Evolutionary conservation across 108 stramenopile genomes (phyloP), one percentile per base, ranked within the genome.

Genomic region (Aurantiochytrium sp.): DNA sequence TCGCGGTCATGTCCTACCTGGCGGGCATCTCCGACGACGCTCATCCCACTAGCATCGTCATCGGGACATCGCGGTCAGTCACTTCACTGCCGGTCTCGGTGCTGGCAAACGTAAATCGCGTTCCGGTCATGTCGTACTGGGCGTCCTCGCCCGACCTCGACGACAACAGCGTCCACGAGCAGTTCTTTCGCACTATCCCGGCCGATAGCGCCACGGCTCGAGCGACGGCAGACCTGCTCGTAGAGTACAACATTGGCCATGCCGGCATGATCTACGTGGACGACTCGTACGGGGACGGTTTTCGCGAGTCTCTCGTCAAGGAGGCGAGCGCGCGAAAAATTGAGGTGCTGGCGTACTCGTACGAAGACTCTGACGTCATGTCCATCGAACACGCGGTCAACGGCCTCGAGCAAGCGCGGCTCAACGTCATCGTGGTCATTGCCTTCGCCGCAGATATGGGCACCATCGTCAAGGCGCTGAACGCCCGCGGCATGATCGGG

Each of bases 81-180:
- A 48, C 42, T 12, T 48, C 73, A 24, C 39, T 81, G 36, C 73
- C 73, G 6, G 24, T 81, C 12, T 81, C 73, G 17, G 45, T 81
- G 6, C 24, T 81, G 39, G 39, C 73, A 6, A 48, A 41, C 45
- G 73, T 48, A 1, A 81, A 81, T 24, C n/a, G 30, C 3, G 1
- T 81, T 12, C 73, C 73, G 0, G 27, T 48, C 27, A 81, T 81
- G 8, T 81, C 73, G 21, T 81, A 81, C 73, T 81, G 73, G 73
- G 73, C 73, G 19, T 22, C 36, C 73, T 81, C 73, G 6, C 39
- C 73, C 6, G 73, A 41, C 1, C 30, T 81, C 27, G 39, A 42
- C 32, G 73, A 81, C 73, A 81, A 17, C 45, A 30, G 45, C 39
- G 45, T 48, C 17, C 45, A 81, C 45, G 42, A 17, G 21, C 45